phyloP scores from a whole-genome alignment of 1,284 basidiomycete genomes.

The Ganoderma lingzhi region DNA sequence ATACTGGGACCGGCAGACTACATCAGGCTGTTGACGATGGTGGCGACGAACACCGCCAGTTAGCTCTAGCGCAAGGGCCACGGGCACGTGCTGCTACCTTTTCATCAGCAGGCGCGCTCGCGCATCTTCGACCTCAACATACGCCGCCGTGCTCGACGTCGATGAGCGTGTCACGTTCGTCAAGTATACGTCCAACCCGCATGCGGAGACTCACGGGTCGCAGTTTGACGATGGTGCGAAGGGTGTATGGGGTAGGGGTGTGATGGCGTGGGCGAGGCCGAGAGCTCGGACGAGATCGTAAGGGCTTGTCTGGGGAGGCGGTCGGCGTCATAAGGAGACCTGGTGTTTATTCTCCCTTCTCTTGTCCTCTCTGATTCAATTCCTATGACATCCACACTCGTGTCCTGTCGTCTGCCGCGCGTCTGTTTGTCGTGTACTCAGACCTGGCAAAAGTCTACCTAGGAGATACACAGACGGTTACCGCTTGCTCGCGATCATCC shows the following conservation, averaged over 20 bases:
- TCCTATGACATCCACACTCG: background rate
- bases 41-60: constrained; percentile 96
- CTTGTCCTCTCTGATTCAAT: too few relatives aligned
- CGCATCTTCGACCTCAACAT: constrained; percentile 91
- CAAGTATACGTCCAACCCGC: constrained; percentile 91
- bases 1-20: constrained; percentile 75
- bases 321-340: constrained; percentile 86
- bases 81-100: constrained; percentile 89
- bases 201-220: constrained; percentile 77
- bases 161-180: constrained; percentile 96
- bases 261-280: constrained; percentile 71
- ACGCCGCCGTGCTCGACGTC: constrained; percentile 86
- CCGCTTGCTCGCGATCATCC: constrained; percentile 85
- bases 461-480: constrained; percentile 77
- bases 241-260: constrained; percentile 79
- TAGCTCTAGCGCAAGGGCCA: constrained; percentile 95
- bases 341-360: constrained; percentile 53
- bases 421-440: constrained; percentile 37
- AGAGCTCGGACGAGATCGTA: constrained; percentile 83
- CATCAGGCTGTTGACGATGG: constrained; percentile 93
- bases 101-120: constrained; percentile 93
- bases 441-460: constrained; percentile 69
- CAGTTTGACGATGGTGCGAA: constrained; percentile 72
- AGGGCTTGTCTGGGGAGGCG: constrained; percentile 90
- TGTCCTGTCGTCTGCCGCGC: too few relatives aligned